Evolutionary conservation across 116 monocot genomes (phyloP).

Genomic region (Iris pallida): DNA sequence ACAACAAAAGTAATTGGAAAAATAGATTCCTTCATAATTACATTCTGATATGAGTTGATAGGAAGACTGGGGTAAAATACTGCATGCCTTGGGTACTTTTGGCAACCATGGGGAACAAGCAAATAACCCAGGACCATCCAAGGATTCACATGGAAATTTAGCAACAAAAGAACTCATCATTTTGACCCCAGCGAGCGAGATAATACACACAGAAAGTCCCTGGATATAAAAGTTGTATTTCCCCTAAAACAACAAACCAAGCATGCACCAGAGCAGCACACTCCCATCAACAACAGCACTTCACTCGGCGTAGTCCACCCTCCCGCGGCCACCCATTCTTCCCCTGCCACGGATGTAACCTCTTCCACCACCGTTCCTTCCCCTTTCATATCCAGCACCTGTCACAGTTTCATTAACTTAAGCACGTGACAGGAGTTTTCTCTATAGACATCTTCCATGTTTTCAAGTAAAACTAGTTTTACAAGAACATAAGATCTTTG

Average conservation of each 20-base stretch:
- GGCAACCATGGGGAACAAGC: constrained; percentile 7
- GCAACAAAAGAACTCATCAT: not conserved
- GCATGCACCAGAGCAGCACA: not conserved
- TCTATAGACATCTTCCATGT: not conserved
- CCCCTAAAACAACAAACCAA: not conserved
- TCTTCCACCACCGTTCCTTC: constrained; percentile 9
- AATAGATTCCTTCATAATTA: constrained; percentile 5
- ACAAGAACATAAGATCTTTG: no score
- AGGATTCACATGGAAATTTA: constrained; percentile 1
- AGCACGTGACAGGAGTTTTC: not conserved
- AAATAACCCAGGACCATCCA: not conserved
- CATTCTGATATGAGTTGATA: constrained; percentile 7
- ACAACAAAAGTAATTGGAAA: not conserved
- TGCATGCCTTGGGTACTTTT: constrained; percentile 9
- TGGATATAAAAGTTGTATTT: not conserved
- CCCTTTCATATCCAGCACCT: constrained; percentile 28
- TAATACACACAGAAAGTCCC: not conserved
- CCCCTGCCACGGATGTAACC: constrained; percentile 24
- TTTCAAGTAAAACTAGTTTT: no score
- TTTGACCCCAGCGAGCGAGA: not conserved
- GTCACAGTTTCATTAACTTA: not conserved
- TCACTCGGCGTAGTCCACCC: constrained; percentile 5
- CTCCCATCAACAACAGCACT: not conserved
- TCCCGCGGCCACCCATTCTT: constrained; percentile 27
- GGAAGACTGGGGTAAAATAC: not conserved